phyloP scores from a whole-genome alignment of 2,329 filamentous ascomycete genomes.

The Rhynchosporium agropyri region DNA sequence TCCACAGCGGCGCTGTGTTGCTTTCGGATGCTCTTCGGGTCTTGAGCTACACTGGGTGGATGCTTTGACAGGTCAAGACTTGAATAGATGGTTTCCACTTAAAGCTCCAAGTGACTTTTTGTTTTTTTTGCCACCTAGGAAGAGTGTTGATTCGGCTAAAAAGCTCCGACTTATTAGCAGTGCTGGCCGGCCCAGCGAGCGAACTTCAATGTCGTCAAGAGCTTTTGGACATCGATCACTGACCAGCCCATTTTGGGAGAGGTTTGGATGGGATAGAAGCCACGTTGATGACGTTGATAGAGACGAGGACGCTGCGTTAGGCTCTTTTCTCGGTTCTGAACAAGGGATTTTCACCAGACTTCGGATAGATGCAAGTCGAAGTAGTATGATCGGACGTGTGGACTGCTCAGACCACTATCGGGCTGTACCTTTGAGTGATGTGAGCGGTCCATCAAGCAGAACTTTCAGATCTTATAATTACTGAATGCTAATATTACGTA shows the following conservation, averaged over 20 bases:
- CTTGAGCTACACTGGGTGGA: conserved; percentile 65
- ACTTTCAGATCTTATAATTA: neutral
- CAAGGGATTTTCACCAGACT: conserved; percentile 29
- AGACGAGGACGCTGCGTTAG: conserved; percentile 1
- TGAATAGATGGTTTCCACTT: conserved; percentile 59
- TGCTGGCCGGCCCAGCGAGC: conserved; percentile 49
- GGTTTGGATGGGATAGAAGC: conserved; percentile 25
- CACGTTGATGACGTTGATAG: conserved; percentile 23
- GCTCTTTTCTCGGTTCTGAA: neutral
- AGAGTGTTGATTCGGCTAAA: conserved; percentile 54
- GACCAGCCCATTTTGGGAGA: conserved; percentile 38
- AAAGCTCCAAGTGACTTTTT: conserved; percentile 56
- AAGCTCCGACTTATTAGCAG: conserved; percentile 66
- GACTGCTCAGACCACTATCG: conserved; percentile 59
- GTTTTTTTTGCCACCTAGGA: conserved; percentile 61
- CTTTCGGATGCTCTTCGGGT: conserved; percentile 64
- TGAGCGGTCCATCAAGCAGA: neutral
- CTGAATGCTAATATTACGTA: neutral
- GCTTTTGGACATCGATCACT: conserved; percentile 33
- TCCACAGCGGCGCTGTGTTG: conserved; percentile 64
- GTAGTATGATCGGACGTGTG: conserved; percentile 26
- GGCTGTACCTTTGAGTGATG: conserved; percentile 66
- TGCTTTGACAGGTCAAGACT: conserved; percentile 50
- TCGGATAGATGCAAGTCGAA: conserved; percentile 25
- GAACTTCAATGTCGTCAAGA: conserved; percentile 36